Evolutionary conservation across 2,329 filamentous ascomycete genomes (phyloP).

Genomic region (Acrodontium crateriforme): DNA sequence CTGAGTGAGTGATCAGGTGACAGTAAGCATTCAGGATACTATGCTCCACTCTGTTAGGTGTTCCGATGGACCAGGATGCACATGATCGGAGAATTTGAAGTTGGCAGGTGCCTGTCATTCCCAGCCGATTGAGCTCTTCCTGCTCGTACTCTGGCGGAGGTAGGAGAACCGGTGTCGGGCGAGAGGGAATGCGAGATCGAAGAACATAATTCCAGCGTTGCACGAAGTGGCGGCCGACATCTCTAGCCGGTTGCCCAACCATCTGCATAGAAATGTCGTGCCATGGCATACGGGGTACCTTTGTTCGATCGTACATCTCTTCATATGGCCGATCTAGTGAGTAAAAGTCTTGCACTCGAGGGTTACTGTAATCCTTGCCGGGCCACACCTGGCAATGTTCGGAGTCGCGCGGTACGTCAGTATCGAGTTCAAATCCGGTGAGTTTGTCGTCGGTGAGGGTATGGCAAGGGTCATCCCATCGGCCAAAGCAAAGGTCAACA

Average conservation of each 20-base stretch:
- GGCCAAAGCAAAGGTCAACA: conserved; percentile 89
- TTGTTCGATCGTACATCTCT: conserved; percentile 92
- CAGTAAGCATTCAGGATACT: conserved; percentile 95
- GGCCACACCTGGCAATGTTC: conserved; percentile 95
- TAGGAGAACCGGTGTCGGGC: conserved; percentile 83
- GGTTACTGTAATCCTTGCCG: conserved; percentile 97
- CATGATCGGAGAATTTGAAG: conserved; percentile 91
- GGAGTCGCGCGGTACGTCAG: conserved; percentile 62
- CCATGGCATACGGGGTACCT: conserved; percentile 92
- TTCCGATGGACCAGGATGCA: conserved; percentile 81
- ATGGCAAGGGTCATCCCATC: conserved; percentile 95
- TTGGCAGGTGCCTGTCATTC: conserved; percentile 86
- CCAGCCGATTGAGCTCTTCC: conserved; percentile 73
- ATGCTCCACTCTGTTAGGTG: conserved; percentile 67
- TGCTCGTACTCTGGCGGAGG: conserved; percentile 84
- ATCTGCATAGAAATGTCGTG: conserved; percentile 98
- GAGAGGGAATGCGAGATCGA: conserved; percentile 79
- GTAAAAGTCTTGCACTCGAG: conserved; percentile 89
- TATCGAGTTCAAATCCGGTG: conserved; percentile 73
- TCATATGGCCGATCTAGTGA: conserved; percentile 87
- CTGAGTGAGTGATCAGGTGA: conserved; percentile 85
- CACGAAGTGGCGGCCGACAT: conserved; percentile 89
- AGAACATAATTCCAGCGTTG: conserved; percentile 97
- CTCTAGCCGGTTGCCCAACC: conserved; percentile 85
- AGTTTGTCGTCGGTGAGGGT: conserved; percentile 82